Evolutionary conservation across 768 basidiomycete genomes (phyloP), one percentile per base, ranked within the genome.

Genomic region (Russula lepida): DNA sequence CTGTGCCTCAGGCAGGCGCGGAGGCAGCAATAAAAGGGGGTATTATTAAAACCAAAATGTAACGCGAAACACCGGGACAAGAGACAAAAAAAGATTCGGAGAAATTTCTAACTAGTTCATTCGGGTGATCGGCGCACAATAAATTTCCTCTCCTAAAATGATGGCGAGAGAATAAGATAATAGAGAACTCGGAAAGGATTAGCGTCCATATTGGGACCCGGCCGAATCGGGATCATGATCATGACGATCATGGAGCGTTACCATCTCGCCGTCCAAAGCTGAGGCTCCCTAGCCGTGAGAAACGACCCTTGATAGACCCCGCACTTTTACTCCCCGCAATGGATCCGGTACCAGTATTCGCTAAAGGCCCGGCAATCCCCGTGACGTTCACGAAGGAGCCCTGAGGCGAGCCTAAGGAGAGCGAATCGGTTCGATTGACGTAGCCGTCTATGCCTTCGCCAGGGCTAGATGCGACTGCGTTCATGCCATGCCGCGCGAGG

Each of bases 401-500:
- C 46, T 82, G 86, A 28, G 83, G 85, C 2, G 89, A 91, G 66
- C 82, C 84, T 17, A 76, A 77, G 7, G 84, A 86, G 23, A 84
- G 71, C 2, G 82, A 80, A 69, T 86, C 85, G 61, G 78, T 80
- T 1, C 78, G 81, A 25, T 50, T 27, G 1, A 54, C 6, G 37
- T 13, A 56, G 39, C 73, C 60, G 28, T 64, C 63, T 2, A 30
- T 32, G 35, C 51, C 74, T 47, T 89, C 89, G 4, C 82, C 83
- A 39, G 88, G 89, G 7, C 86, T 86, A 1, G 87, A 89, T 28
- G 89, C 81, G 6, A 93, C 85, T 1, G 86, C 89, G 48, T 84
- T 86, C 72, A 93, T 86, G 11, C 91, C 91, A 68, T 92, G 88
- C 28, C 88, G 80, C 19, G 90, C 83, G 6, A 93, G 78, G 65